These are phyloP conservation scores for Russula sp. DNA, from an alignment of 768 basidiomycete genomes.

Conservation along the genomic window DNA sequence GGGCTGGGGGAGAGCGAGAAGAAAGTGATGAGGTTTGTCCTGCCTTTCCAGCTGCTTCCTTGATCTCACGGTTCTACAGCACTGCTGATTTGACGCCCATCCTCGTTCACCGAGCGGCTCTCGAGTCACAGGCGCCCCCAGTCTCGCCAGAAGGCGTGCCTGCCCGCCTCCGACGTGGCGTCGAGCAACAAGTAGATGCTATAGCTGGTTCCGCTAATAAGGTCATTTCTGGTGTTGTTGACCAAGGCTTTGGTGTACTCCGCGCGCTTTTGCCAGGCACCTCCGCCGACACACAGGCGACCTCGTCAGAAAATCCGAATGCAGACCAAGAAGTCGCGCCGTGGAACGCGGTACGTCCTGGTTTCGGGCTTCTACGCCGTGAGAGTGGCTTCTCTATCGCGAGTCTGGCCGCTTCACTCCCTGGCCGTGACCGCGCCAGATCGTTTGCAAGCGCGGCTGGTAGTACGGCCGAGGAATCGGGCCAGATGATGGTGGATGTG, in stretches of 20 bases:
- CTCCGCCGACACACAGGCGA: constrained; percentile 24
- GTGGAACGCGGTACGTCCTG: constrained; percentile 39
- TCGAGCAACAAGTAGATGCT: constrained; percentile 73
- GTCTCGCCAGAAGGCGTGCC: constrained; percentile 38
- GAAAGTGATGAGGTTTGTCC: constrained; percentile 47
- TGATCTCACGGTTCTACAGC: constrained; percentile 32
- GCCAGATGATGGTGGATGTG: constrained; percentile 53
- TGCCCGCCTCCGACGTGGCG: constrained; percentile 59
- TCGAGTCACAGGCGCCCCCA: constrained; percentile 38
- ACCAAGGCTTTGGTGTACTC: constrained; percentile 83
- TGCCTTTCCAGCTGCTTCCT: not conserved
- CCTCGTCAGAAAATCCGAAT: not conserved
- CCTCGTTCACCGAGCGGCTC: constrained; percentile 51
- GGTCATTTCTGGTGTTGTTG: constrained; percentile 77
- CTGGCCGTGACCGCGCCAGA: constrained; percentile 40
- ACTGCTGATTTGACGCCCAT: constrained; percentile 79
- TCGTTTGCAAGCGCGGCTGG: constrained; percentile 24
- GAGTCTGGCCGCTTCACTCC: constrained; percentile 58
- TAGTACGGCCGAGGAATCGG: constrained; percentile 32
- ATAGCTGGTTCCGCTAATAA: constrained; percentile 78
- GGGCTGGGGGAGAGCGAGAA: constrained; percentile 54
- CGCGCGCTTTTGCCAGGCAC: constrained; percentile 61
- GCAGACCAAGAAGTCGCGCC: constrained; percentile 30
- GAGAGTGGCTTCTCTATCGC: constrained; percentile 82
- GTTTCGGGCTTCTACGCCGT: constrained; percentile 62